A percentile compares a stretch with the other conserved stretches of the same genome.
Evolutionary conservation across 106 monocot species (phyloP).

Genomic region (Allium fistulosum): DNA sequence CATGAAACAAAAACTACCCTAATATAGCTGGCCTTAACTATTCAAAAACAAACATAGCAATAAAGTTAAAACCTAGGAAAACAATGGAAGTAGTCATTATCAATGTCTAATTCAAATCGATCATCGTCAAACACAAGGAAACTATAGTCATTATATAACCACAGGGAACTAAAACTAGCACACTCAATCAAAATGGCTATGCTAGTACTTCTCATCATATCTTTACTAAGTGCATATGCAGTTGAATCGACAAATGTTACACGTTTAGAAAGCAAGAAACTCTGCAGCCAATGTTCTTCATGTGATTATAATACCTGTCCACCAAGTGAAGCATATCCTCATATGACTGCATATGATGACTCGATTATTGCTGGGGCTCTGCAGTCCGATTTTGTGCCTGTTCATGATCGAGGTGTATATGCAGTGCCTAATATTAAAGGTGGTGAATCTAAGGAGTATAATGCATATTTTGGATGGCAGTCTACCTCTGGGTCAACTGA

Average conservation of each 20-base stretch:
- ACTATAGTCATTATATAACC: no score
- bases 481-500: conserved; percentile 14
- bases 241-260: no score
- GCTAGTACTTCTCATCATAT: no score
- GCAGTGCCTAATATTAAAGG: conserved; percentile 12
- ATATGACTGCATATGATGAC: conserved; percentile 15
- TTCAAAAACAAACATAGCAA: no score
- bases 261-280: neutral
- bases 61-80: no score
- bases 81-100: no score
- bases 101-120: no score
- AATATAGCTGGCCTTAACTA: no score
- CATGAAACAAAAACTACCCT: neutral
- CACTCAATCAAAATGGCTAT: no score
- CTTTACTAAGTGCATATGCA: no score
- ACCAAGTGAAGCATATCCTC: conserved; percentile 12
- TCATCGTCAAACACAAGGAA: no score
- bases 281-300: conserved; percentile 10
- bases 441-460: conserved; percentile 2
- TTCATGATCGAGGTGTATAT: conserved; percentile 5
- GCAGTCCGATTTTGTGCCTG: conserved; percentile 16
- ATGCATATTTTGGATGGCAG: conserved; percentile 12
- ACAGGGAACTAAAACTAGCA: no score
- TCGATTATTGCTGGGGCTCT: conserved; percentile 11
- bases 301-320: conserved; percentile 6